A percentile compares a stretch with the other conserved stretches of the same genome.
Evolutionary conservation across 192 early-diverging fungal genomes (phyloP).

Genomic region (Phlyctochytrium planicorne): DNA sequence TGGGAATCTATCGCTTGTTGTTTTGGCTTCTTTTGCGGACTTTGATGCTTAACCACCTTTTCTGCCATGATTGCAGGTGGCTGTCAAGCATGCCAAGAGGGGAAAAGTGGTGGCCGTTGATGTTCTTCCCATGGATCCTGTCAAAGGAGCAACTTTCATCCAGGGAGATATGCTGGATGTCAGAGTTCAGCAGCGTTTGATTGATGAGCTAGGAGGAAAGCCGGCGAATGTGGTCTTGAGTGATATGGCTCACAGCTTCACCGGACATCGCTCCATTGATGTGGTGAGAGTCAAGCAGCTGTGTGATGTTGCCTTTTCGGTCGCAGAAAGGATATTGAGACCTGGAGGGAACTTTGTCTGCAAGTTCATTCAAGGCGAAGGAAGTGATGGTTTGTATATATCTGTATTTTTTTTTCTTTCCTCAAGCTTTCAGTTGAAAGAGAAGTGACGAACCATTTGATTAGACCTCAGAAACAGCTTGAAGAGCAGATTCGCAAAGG

Average conservation of each 20-base stretch:
- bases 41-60: no score
- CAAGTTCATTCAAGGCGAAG: slow-evolving; percentile 59
- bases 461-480: no score
- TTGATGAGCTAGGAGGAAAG: slow-evolving; percentile 14
- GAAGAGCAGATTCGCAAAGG: slow-evolving; percentile 49
- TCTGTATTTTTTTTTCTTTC: no score
- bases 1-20: background rate
- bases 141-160: slow-evolving; percentile 61
- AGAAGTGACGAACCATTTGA: no score
- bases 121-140: slow-evolving; percentile 64
- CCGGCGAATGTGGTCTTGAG: slow-evolving; percentile 43
- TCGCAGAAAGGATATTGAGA: slow-evolving; percentile 57
- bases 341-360: slow-evolving; percentile 62
- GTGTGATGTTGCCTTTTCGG: slow-evolving; percentile 63
- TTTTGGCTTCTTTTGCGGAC: no score
- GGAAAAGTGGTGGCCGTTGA: slow-evolving; percentile 70
- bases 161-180: slow-evolving; percentile 67
- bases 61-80: slow-evolving; percentile 3
- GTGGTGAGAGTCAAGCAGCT: slow-evolving; percentile 55
- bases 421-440: no score
- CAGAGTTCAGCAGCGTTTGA: slow-evolving; percentile 27
- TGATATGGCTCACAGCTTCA: slow-evolving; percentile 84
- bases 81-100: background rate
- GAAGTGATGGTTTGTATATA: slow-evolving; percentile 37
- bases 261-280: slow-evolving; percentile 68